Conservation (phyloP, 2,329 filamentous ascomycete species). For the Pyrenophora graminea region DNA sequence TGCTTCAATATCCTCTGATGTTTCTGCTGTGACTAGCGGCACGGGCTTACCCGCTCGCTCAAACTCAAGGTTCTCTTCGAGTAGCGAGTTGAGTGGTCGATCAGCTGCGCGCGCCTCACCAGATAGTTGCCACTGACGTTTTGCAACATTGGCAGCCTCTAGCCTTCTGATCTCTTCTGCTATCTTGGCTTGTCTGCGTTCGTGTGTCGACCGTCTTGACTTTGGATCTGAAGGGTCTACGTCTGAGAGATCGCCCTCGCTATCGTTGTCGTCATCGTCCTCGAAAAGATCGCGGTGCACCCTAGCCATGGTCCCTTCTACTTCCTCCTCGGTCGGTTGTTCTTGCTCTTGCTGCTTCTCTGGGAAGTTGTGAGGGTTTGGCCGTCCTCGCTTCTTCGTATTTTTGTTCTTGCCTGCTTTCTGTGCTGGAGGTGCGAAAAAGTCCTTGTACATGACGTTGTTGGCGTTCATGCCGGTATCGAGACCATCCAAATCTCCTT, state of each 20-base stretch:
- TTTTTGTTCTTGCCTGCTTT: slow-evolving; percentile 67
- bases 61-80: slow-evolving; percentile 95
- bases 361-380: slow-evolving; percentile 58
- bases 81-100: slow-evolving; percentile 84
- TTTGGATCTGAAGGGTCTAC: slow-evolving; percentile 70
- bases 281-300: slow-evolving; percentile 91
- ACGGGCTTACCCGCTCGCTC: slow-evolving; percentile 94
- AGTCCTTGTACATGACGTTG: slow-evolving; percentile 87
- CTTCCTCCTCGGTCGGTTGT: slow-evolving; percentile 59
- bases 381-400: slow-evolving; percentile 57
- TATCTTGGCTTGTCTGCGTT: slow-evolving; percentile 82
- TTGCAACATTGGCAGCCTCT: slow-evolving; percentile 85
- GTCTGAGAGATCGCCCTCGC: slow-evolving; percentile 62
- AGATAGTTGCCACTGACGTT: slow-evolving; percentile 85
- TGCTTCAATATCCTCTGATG: slow-evolving; percentile 88
- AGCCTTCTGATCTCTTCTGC: slow-evolving; percentile 88
- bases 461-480: slow-evolving; percentile 75
- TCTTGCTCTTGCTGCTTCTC: slow-evolving; percentile 27
- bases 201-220: slow-evolving; percentile 80
- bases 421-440: slow-evolving; percentile 82
- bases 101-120: slow-evolving; percentile 85
- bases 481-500: slow-evolving; percentile 57
- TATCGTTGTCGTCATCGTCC: slow-evolving; percentile 64
- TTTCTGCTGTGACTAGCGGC: slow-evolving; percentile 87
- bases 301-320: slow-evolving; percentile 82